A percentile compares a stretch with the other conserved stretches of the same genome.
phyloP scores from a whole-genome alignment of 2,329 filamentous ascomycete species.

The Colletotrichum brevisporum region DNA sequence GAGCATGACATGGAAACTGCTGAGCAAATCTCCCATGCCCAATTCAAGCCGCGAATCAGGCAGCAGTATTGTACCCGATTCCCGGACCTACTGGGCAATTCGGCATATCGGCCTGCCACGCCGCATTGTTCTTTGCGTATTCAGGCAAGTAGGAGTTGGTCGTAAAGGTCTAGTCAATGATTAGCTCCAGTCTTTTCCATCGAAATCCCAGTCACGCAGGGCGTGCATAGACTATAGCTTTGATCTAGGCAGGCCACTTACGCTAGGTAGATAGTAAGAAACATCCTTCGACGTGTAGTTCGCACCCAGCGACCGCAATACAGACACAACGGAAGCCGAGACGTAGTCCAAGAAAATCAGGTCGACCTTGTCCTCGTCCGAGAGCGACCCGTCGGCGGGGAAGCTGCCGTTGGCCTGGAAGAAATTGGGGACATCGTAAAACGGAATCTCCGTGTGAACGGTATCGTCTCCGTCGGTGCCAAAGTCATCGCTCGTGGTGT shows the following conservation, averaged over 20 bases:
- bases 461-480: constrained; percentile 69
- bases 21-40: background rate
- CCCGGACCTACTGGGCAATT: constrained; percentile 25
- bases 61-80: constrained; percentile 17
- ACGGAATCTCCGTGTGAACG: constrained; percentile 61
- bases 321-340: constrained; percentile 21
- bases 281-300: constrained; percentile 26
- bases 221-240: background rate
- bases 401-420: constrained; percentile 65
- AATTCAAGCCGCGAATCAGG: background rate
- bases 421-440: constrained; percentile 63
- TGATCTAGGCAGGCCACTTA: constrained; percentile 2
- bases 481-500: constrained; percentile 70
- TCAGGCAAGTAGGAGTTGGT: constrained; percentile 27
- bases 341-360: constrained; percentile 32
- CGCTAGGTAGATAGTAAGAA: constrained; percentile 24
- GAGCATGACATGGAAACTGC: too few species aligned
- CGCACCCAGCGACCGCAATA: constrained; percentile 16
- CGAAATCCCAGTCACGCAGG: background rate
- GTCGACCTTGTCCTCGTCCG: constrained; percentile 23
- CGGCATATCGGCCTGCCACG: constrained; percentile 29
- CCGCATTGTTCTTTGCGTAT: constrained; percentile 6
- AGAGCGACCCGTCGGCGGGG: constrained; percentile 52
- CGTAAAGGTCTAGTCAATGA: constrained; percentile 11
- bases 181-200: background rate